A percentile compares a stretch with the other conserved stretches of the same genome.
phyloP scores from a whole-genome alignment of 495 filamentous ascomycete genomes.

The Patellaria atrata region DNA sequence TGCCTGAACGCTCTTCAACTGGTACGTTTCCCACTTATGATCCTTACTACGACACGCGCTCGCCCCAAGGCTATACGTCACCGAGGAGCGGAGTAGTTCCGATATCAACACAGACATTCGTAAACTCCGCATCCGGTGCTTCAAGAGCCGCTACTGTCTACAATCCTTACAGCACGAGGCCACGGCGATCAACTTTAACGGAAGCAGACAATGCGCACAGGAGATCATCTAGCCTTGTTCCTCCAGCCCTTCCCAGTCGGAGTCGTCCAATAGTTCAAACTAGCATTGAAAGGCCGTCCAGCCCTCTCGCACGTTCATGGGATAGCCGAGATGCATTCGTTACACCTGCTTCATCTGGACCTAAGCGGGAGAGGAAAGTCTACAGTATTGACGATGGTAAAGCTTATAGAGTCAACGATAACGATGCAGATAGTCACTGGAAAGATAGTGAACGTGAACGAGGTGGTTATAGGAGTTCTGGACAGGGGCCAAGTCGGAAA shows the following conservation, averaged over 20 bases:
- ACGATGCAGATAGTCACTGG: conserved; percentile 13
- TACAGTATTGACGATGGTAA: conserved; percentile 26
- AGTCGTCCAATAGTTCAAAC: conserved; percentile 10
- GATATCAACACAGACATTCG: conserved; percentile 5
- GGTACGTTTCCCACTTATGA: conserved; percentile 13
- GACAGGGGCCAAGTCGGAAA: conserved; percentile 10
- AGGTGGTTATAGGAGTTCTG: conserved; percentile 10
- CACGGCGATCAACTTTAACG: conserved; percentile 14
- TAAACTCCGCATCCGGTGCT: conserved; percentile 8
- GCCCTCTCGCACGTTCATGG: conserved; percentile 13
- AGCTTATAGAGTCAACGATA: conserved; percentile 12
- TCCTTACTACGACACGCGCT: conserved; percentile 4
- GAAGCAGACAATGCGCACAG: conserved; percentile 10
- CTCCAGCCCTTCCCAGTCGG: conserved; percentile 14
- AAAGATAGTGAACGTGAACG: conserved; percentile 14
- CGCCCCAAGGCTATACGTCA: conserved; percentile 4
- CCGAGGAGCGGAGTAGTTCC: conserved; percentile 13
- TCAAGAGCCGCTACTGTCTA: conserved; percentile 8
- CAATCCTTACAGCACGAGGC: conserved; percentile 14
- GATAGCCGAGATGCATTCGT: conserved; percentile 19
- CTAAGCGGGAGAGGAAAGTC: conserved; percentile 22
- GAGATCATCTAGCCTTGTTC: background rate
- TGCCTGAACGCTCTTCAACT: conserved; percentile 15
- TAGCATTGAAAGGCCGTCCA: conserved; percentile 7
- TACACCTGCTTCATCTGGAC: conserved; percentile 15